phyloP scores from a whole-genome alignment of 306 rosid species.

The Hippophae tibetana region DNA sequence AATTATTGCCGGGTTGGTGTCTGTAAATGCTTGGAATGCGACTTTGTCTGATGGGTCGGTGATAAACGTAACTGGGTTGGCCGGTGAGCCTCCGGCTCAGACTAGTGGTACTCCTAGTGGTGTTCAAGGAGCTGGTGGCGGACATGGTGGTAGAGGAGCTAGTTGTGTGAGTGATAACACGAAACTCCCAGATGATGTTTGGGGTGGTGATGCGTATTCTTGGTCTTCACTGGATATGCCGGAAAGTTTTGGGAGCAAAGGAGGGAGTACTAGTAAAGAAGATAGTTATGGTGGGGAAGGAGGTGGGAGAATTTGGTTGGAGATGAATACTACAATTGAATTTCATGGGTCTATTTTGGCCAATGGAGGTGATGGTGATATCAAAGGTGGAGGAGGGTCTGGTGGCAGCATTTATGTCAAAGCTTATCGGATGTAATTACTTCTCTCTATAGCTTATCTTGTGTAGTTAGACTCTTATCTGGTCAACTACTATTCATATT shows the following conservation, averaged over 20 bases:
- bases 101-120: conserved; percentile 87
- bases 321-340: conserved; percentile 28
- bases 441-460: background rate
- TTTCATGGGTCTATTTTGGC: conserved; percentile 60
- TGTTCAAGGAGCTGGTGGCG: conserved; percentile 83
- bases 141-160: conserved; percentile 97
- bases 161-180: conserved; percentile 71
- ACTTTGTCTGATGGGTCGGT: conserved; percentile 33
- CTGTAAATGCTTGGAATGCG: conserved; percentile 28
- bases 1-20: conserved; percentile 31
- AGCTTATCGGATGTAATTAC: conserved; percentile 64
- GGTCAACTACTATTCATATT: background rate
- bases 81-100: conserved; percentile 71
- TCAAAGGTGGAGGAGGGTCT: conserved; percentile 95
- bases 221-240: conserved; percentile 70
- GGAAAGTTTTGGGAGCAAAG: conserved; percentile 75
- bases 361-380: conserved; percentile 75
- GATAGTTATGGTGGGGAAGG: conserved; percentile 84
- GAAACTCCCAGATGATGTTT: conserved; percentile 84
- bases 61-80: conserved; percentile 55
- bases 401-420: conserved; percentile 82
- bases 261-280: conserved; percentile 78
- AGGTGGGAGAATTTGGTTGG: conserved; percentile 69
- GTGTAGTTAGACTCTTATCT: conserved; percentile 8
- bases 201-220: conserved; percentile 94